Conservation (phyloP, 2,329 filamentous ascomycete genomes). For the Xylaria polymorpha region DNA sequence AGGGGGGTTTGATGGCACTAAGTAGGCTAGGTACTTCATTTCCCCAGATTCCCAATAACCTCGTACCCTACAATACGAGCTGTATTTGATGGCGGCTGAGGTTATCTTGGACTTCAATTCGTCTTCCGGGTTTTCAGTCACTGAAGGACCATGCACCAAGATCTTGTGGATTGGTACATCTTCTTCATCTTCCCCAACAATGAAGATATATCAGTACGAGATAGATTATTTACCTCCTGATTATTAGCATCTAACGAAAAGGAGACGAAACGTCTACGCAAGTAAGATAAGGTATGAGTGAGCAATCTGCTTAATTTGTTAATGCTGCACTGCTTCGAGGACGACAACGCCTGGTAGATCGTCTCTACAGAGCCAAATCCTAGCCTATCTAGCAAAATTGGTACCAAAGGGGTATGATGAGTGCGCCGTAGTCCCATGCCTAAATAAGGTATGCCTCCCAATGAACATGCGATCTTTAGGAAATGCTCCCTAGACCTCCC, state of each 20-base stretch:
- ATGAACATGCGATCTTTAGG: not conserved
- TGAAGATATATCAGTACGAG: not conserved
- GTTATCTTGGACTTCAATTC: too few relatives aligned
- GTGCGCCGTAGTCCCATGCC: slow-evolving; percentile 7
- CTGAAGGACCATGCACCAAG: too few relatives aligned
- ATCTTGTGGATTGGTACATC: not conserved
- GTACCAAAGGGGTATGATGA: not conserved
- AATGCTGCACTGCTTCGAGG: not conserved
- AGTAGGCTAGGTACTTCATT: too few relatives aligned
- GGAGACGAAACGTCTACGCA: not conserved
- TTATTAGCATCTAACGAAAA: not conserved
- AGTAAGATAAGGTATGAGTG: not conserved
- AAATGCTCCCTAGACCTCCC: not conserved
- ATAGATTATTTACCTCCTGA: not conserved
- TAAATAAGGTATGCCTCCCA: not conserved
- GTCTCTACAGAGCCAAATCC: not conserved
- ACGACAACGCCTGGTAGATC: slow-evolving; percentile 1
- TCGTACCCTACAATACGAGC: too few relatives aligned
- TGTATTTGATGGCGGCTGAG: too few relatives aligned
- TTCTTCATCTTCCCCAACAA: not conserved
- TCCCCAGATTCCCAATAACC: too few relatives aligned
- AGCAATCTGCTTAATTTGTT: not conserved
- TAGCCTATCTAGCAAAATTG: not conserved
- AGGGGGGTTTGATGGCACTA: too few relatives aligned
- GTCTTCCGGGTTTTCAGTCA: too few relatives aligned